Percentiles rank a stretch among this genome's conserved stretches.
Conservation (phyloP, 768 basidiomycete genomes). For the Phylloporus sp. region DNA sequence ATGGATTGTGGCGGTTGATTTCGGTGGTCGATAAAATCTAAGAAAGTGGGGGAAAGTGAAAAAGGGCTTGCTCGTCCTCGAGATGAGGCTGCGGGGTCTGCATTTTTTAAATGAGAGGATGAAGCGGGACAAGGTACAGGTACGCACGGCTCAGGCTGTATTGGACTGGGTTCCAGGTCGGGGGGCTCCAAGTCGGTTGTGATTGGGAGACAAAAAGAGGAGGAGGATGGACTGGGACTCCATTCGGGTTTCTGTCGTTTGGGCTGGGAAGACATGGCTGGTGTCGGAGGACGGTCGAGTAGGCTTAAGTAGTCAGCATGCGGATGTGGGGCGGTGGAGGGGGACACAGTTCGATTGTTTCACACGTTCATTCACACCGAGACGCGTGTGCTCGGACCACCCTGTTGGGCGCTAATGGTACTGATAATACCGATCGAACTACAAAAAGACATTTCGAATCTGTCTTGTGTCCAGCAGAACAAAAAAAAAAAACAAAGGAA, state of each 20-base stretch:
- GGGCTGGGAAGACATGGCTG: background rate
- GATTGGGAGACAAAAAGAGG: background rate
- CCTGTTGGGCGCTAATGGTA: no score
- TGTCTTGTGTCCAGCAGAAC: no score
- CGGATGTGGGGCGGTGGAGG: background rate
- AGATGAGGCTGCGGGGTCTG: constrained; percentile 1
- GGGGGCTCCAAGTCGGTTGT: background rate
- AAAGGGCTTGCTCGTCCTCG: background rate
- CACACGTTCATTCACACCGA: background rate
- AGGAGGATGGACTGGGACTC: background rate
- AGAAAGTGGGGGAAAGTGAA: background rate
- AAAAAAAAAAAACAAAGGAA: no score
- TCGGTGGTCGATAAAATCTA: background rate
- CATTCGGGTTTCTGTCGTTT: background rate
- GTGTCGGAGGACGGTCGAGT: background rate
- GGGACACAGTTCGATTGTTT: background rate
- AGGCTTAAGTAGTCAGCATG: constrained; percentile 1
- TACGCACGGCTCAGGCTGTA: constrained; percentile 4
- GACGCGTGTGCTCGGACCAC: constrained; percentile 1
- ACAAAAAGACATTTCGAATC: no score
- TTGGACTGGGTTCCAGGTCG: background rate
- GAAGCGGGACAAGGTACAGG: background rate
- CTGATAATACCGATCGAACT: no score
- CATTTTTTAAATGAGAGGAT: background rate
- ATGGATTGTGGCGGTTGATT: constrained; percentile 11